Evolutionary conservation across 352 stramenopile species (phyloP).

Genomic region (Globisporangium canariense): DNA sequence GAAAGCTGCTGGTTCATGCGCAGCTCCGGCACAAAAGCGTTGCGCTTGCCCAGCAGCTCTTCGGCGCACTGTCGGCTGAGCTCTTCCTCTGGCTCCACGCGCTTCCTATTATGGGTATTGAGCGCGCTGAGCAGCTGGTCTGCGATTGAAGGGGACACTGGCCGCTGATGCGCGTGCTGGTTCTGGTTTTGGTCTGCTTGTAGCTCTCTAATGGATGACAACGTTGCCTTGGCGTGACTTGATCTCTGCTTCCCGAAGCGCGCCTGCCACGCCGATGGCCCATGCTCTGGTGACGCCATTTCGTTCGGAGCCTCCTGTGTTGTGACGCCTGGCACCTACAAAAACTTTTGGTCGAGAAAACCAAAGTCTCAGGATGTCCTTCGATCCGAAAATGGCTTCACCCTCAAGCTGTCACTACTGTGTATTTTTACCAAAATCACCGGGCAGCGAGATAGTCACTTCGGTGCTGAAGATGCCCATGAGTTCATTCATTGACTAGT

Average conservation of each 20-base stretch:
- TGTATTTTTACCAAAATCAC: constrained; percentile 5
- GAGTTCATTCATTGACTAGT: neutral
- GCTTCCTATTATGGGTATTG: constrained; percentile 14
- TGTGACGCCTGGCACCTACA: neutral
- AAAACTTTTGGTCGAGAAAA: neutral
- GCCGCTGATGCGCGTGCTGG: neutral
- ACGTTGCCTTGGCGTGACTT: neutral
- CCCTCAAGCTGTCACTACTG: neutral
- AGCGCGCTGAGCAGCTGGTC: constrained; percentile 39
- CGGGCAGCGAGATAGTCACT: too few species aligned
- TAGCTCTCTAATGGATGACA: neutral
- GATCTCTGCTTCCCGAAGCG: constrained; percentile 47
- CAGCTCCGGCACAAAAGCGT: constrained; percentile 41
- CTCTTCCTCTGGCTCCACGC: constrained; percentile 23
- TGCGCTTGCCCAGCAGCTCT: constrained; percentile 48
- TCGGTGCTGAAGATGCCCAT: neutral
- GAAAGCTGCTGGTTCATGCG: constrained; percentile 3
- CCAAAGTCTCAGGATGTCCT: neutral
- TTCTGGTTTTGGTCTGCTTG: neutral
- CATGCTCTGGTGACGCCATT: constrained; percentile 14
- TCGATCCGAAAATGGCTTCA: constrained; percentile 6
- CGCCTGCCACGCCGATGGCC: constrained; percentile 53
- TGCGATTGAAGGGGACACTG: constrained; percentile 30
- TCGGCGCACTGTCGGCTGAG: constrained; percentile 46
- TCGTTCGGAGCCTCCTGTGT: neutral